Percentiles rank a stretch among this genome's conserved stretches.
Evolutionary conservation across 306 rosid species (phyloP).

Genomic region (Inga laurina): DNA sequence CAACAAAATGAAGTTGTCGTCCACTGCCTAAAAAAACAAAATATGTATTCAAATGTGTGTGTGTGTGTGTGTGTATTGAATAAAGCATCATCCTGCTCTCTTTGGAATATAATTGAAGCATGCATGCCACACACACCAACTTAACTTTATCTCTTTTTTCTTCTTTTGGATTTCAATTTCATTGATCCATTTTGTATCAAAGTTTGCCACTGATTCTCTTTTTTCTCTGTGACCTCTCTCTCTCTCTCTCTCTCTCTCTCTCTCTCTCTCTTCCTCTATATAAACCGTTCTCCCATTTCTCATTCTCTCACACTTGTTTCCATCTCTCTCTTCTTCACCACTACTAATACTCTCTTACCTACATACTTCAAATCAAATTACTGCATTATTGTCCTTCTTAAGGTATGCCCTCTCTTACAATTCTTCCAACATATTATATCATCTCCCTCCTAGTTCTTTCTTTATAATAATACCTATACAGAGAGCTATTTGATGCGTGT

Average conservation of each 20-base stretch:
- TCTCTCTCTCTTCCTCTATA: constrained; percentile 37
- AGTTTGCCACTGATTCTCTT: constrained; percentile 60
- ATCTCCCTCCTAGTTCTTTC: not conserved
- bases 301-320: constrained; percentile 41
- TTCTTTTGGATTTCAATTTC: constrained; percentile 42
- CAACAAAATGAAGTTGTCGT: not conserved
- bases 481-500: not conserved
- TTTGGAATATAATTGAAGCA: constrained; percentile 9
- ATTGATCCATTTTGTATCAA: constrained; percentile 79
- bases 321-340: constrained; percentile 29
- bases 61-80: not conserved
- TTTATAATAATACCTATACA: not conserved
- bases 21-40: not conserved
- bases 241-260: too few species aligned
- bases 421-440: not conserved
- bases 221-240: constrained; percentile 43
- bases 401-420: constrained; percentile 41
- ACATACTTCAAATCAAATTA: constrained; percentile 17
- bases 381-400: constrained; percentile 35
- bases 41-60: not conserved
- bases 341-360: not conserved
- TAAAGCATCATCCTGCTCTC: not conserved
- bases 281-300: constrained; percentile 51
- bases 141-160: constrained; percentile 27
- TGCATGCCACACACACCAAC: not conserved